phyloP scores from a whole-genome alignment of 192 early-diverging fungal species.

The Umbelopsis isabellina region DNA sequence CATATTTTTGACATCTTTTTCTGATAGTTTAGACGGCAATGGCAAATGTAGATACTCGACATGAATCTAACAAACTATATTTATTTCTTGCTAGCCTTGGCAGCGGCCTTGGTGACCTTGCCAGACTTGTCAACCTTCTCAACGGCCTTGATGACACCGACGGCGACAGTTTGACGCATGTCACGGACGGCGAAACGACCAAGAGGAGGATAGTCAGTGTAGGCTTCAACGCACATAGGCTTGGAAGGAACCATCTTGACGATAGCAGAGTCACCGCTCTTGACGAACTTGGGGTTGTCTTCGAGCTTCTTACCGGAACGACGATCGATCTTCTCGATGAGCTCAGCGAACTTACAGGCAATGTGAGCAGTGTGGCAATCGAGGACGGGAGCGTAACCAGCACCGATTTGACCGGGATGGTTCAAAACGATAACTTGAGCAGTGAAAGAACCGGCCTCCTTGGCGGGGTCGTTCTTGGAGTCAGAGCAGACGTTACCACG shows the following conservation, averaged over 20 bases:
- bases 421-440: constrained; percentile 96
- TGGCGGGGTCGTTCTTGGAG: constrained; percentile 97
- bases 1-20: constrained; percentile 23
- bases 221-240: constrained; percentile 96
- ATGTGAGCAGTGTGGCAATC: constrained; percentile 97
- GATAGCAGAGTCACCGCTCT: constrained; percentile 93
- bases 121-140: constrained; percentile 78
- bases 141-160: constrained; percentile 95
- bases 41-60: constrained; percentile 10
- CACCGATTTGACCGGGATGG: constrained; percentile 94
- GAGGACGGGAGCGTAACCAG: constrained; percentile 94
- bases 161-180: constrained; percentile 96
- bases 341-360: constrained; percentile 94
- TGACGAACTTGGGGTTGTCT: constrained; percentile 94
- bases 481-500: constrained; percentile 95
- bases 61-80: constrained; percentile 17
- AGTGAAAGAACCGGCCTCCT: constrained; percentile 84
- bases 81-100: constrained; percentile 84
- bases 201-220: constrained; percentile 90
- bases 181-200: constrained; percentile 98
- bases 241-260: constrained; percentile 95
- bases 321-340: constrained; percentile 94
- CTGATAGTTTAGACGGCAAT: not conserved
- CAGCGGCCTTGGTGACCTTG: constrained; percentile 80
- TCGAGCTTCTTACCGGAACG: constrained; percentile 93